Conservation (phyloP, 805 yeast genomes). For the Pichia insulana region DNA sequence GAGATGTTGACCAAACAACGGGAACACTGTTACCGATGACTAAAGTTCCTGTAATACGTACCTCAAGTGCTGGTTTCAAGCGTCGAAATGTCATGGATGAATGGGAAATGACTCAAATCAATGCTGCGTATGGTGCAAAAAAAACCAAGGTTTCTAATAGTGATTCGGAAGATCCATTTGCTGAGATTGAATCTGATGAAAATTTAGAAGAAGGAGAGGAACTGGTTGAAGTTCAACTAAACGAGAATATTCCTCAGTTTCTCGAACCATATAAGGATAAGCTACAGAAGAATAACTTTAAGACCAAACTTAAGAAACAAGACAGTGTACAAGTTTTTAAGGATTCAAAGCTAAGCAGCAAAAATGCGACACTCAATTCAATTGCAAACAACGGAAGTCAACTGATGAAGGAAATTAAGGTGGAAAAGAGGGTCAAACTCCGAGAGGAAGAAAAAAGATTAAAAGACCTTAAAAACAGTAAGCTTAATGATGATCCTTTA, state of each 20-base stretch:
- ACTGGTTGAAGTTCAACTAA: constrained; percentile 67
- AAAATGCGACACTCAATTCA: constrained; percentile 64
- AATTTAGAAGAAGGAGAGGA: constrained; percentile 33
- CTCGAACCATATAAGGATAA: constrained; percentile 24
- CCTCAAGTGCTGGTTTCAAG: constrained; percentile 1
- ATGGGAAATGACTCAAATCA: constrained; percentile 83
- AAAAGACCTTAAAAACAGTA: constrained; percentile 27
- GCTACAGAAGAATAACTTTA: background rate
- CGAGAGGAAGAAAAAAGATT: constrained; percentile 37
- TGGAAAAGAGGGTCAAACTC: constrained; percentile 42
- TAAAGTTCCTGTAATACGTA: constrained; percentile 1
- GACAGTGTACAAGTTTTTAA: background rate
- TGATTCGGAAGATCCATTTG: constrained; percentile 25
- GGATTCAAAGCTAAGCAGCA: constrained; percentile 11
- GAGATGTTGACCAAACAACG: constrained; percentile 59
- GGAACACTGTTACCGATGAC: constrained; percentile 31
- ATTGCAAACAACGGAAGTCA: constrained; percentile 71
- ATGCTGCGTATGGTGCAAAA: constrained; percentile 26
- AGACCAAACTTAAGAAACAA: background rate
- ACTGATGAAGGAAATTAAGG: constrained; percentile 56
- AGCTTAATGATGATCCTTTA: constrained; percentile 32
- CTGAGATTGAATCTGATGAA: constrained; percentile 20
- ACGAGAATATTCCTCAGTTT: constrained; percentile 62
- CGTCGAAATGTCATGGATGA: constrained; percentile 38
- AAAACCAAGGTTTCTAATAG: constrained; percentile 9